Evolutionary conservation across 23 red algal species (phyloP).

Genomic region (Agarophyton chilense): DNA sequence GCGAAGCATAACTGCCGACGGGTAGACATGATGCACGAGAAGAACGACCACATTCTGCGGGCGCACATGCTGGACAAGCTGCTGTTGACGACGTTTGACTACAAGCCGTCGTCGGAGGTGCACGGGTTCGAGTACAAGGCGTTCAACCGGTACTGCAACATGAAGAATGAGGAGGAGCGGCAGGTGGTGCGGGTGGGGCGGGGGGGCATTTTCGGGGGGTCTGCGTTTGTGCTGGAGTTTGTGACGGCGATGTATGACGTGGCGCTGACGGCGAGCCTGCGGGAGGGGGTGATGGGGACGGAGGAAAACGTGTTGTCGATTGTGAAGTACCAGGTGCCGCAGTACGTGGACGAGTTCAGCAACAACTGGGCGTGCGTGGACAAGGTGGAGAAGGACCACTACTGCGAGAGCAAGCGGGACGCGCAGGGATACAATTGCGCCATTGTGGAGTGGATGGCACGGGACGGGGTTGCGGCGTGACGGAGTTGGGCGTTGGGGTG

Average conservation of each 20-base stretch:
- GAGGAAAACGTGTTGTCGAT: slow-evolving; percentile 79
- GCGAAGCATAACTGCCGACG: slow-evolving; percentile 65
- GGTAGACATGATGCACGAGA: slow-evolving; percentile 36
- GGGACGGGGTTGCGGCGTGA: slow-evolving; percentile 20
- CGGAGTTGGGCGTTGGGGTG: background rate
- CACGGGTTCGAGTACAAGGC: slow-evolving; percentile 62
- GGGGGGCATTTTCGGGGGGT: slow-evolving; percentile 67
- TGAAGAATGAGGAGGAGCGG: background rate
- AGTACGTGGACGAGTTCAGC: slow-evolving; percentile 75
- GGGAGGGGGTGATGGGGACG: slow-evolving; percentile 69
- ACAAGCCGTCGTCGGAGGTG: slow-evolving; percentile 57
- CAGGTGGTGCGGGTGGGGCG: slow-evolving; percentile 52
- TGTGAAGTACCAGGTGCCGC: slow-evolving; percentile 61
- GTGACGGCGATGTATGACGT: slow-evolving; percentile 70
- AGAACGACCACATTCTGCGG: slow-evolving; percentile 65
- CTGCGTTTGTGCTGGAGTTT: slow-evolving; percentile 71
- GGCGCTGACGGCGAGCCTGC: slow-evolving; percentile 65
- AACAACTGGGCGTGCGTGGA: slow-evolving; percentile 77
- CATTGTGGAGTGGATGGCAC: slow-evolving; percentile 58
- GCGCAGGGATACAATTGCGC: slow-evolving; percentile 69
- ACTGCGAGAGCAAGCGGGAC: slow-evolving; percentile 34
- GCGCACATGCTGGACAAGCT: slow-evolving; percentile 73
- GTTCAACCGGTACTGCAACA: slow-evolving; percentile 65
- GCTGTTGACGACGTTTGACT: slow-evolving; percentile 72
- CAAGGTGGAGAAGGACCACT: slow-evolving; percentile 52